These are phyloP conservation scores for sweet orange (Citrus sinensis) DNA, from an alignment of 345 rosid genomes.

Conservation along the genomic window DVS_A1.0 CM039169.1:1034501-1035000, in stretches of 20 bases:
- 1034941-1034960: too few species aligned
- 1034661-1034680: background rate
- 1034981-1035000: too few species aligned
- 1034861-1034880: slow-evolving; percentile 22
- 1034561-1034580: too few species aligned
- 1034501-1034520: too few species aligned
- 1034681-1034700: background rate
- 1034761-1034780: background rate
- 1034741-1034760: background rate
- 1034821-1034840: background rate
- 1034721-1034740: background rate
- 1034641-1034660: background rate
- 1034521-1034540: too few species aligned
- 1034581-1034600: background rate
- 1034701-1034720: background rate
- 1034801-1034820: background rate
- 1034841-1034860: background rate
- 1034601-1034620: background rate
- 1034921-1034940: too few species aligned
- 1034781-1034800: background rate
- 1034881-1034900: background rate
- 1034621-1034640: too few species aligned
- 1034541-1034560: too few species aligned
- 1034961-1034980: too few species aligned
- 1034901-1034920: background rate